These are phyloP conservation scores for Styphnolobium japonicum DNA, from an alignment of 306 rosid species.

Conservation along the genomic window DNA sequence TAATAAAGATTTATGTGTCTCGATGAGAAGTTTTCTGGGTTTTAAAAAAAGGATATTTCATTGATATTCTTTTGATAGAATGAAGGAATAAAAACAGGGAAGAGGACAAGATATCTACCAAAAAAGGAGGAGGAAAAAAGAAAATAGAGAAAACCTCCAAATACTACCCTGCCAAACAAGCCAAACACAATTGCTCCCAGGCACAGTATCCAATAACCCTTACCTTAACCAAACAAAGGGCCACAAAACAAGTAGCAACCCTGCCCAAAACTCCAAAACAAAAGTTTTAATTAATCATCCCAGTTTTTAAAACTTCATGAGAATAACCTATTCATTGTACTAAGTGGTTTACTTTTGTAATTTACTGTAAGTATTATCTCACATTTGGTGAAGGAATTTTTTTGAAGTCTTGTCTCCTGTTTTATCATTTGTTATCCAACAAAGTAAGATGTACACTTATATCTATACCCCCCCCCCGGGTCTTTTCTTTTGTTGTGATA, in stretches of 20 bases:
- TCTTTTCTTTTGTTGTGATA: constrained; percentile 25
- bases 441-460: not conserved
- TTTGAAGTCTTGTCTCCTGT: not conserved
- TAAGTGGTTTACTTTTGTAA: not conserved
- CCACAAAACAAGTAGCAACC: not conserved
- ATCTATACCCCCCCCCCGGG: not conserved
- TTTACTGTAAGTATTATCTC: not conserved
- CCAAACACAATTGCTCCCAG: not conserved
- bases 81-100: not conserved
- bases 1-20: not conserved
- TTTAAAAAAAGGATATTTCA: not conserved
- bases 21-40: not conserved
- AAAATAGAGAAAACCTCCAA: not conserved
- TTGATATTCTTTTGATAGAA: not conserved
- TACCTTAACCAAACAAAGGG: not conserved
- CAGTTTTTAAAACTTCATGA: not conserved
- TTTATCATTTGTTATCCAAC: not conserved
- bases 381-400: not conserved
- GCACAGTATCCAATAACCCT: not conserved
- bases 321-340: not conserved
- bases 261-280: not conserved
- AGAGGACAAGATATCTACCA: not conserved
- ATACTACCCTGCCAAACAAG: not conserved
- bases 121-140: not conserved
- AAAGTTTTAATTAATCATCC: not conserved